These are phyloP conservation scores for Bolboschoenoplectus hybrid DNA, from an alignment of 202 grass and related monocot species.

Conservation along the genomic window DNA sequence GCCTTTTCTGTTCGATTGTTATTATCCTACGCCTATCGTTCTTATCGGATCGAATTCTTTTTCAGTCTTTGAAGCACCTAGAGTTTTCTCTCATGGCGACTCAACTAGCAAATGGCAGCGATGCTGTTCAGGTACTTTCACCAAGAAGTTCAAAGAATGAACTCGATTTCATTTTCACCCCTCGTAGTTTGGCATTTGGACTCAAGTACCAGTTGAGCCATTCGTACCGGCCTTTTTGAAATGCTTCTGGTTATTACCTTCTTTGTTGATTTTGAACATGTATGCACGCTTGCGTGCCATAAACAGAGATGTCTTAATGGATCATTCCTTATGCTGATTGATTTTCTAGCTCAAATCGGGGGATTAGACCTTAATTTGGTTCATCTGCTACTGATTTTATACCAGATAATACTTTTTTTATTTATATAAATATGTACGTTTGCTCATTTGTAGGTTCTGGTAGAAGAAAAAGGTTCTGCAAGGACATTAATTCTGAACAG, in stretches of 20 bases:
- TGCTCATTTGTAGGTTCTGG: conserved; percentile 63
- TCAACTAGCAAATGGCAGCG: conserved; percentile 28
- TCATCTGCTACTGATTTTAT: neutral
- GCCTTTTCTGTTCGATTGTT: neutral
- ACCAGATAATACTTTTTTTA: neutral
- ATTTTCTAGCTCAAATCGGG: neutral
- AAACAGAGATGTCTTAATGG: neutral
- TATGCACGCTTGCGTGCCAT: neutral
- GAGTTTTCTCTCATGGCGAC: conserved; percentile 43
- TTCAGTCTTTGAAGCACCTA: conserved; percentile 6
- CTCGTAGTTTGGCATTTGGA: neutral
- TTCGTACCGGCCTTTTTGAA: neutral
- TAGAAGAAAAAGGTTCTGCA: conserved; percentile 71
- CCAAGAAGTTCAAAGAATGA: neutral
- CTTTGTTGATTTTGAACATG: neutral
- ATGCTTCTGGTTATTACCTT: no score
- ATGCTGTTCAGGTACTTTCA: conserved; percentile 57
- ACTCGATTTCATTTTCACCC: neutral
- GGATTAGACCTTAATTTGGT: neutral
- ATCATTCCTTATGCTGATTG: neutral
- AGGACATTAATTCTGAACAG: conserved; percentile 83
- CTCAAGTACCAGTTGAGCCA: neutral
- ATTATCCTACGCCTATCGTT: neutral
- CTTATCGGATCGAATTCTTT: conserved; percentile 10
- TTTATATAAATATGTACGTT: neutral